Evolutionary conservation across 441 rosid species (phyloP).

Genomic region (Adansonia gregorii): DNA sequence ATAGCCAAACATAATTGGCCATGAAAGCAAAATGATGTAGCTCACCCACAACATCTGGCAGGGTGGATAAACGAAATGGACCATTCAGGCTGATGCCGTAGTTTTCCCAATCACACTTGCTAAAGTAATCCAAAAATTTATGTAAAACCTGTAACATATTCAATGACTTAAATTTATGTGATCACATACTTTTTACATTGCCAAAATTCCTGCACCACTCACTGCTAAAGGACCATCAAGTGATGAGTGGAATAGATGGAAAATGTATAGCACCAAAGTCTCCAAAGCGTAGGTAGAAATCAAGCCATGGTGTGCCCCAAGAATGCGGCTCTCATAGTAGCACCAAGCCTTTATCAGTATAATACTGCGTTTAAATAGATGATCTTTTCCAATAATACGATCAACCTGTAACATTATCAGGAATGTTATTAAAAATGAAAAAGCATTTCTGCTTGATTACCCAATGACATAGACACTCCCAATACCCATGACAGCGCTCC

Average conservation of each 20-base stretch:
- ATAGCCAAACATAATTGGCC: neutral
- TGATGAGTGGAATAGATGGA: slow-evolving; percentile 74
- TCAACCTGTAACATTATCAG: slow-evolving; percentile 60
- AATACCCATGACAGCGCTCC: neutral
- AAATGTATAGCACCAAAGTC: slow-evolving; percentile 64
- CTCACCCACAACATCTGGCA: slow-evolving; percentile 81
- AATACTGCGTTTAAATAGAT: slow-evolving; percentile 82
- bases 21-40: slow-evolving; percentile 17
- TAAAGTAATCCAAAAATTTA: slow-evolving; percentile 80
- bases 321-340: slow-evolving; percentile 88
- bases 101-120: slow-evolving; percentile 95
- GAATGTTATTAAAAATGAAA: neutral
- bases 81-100: slow-evolving; percentile 83
- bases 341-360: slow-evolving; percentile 92
- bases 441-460: slow-evolving; percentile 8
- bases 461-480: neutral
- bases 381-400: slow-evolving; percentile 65
- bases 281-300: slow-evolving; percentile 87
- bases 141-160: slow-evolving; percentile 63
- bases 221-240: slow-evolving; percentile 78
- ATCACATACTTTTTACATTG: neutral
- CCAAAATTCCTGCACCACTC: slow-evolving; percentile 31
- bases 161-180: slow-evolving; percentile 23
- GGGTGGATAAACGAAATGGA: slow-evolving; percentile 59
- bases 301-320: slow-evolving; percentile 85